A percentile compares a stretch with the other conserved stretches of the same genome.
Evolutionary conservation across 495 filamentous ascomycete species (phyloP).

Genomic region (Mytilinidion resinicola): DNA sequence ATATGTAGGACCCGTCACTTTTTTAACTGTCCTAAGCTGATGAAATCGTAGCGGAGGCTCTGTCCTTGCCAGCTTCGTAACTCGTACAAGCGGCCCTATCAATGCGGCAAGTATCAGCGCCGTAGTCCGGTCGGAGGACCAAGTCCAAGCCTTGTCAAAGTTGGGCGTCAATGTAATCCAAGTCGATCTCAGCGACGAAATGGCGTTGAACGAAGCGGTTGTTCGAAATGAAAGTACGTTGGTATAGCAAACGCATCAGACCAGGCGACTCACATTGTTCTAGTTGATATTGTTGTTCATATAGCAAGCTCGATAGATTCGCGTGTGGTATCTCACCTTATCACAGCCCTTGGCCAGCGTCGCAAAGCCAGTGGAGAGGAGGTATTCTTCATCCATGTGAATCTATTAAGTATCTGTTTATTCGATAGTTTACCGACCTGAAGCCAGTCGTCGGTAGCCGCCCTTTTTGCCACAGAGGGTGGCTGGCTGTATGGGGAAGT

Average conservation of each 20-base stretch:
- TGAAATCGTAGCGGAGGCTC: slow-evolving; percentile 13
- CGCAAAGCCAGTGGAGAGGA: slow-evolving; percentile 26
- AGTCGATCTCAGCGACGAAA: slow-evolving; percentile 10
- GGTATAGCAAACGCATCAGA: too few species aligned
- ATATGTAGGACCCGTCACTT: slow-evolving; percentile 6
- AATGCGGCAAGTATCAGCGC: background rate
- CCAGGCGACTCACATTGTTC: background rate
- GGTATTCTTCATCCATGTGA: slow-evolving; percentile 34
- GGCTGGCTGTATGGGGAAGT: slow-evolving; percentile 34
- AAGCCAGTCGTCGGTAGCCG: slow-evolving; percentile 30
- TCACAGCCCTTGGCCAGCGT: slow-evolving; percentile 30
- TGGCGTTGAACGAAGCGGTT: slow-evolving; percentile 4
- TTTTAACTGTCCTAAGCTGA: background rate
- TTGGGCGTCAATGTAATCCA: slow-evolving; percentile 12
- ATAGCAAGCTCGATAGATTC: slow-evolving; percentile 10
- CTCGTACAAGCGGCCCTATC: background rate
- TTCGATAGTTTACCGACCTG: background rate
- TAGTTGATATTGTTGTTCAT: slow-evolving; percentile 18
- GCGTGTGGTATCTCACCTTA: background rate
- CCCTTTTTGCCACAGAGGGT: slow-evolving; percentile 27
- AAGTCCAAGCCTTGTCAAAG: slow-evolving; percentile 16
- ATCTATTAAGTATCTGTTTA: slow-evolving; percentile 7
- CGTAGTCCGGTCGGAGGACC: slow-evolving; percentile 16
- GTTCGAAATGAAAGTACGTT: slow-evolving; percentile 9
- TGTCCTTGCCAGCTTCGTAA: slow-evolving; percentile 9